Percentiles rank a stretch among this genome's conserved stretches.
Evolutionary conservation across 768 basidiomycete species (phyloP).

Genomic region (Dendrothele bispora): DNA sequence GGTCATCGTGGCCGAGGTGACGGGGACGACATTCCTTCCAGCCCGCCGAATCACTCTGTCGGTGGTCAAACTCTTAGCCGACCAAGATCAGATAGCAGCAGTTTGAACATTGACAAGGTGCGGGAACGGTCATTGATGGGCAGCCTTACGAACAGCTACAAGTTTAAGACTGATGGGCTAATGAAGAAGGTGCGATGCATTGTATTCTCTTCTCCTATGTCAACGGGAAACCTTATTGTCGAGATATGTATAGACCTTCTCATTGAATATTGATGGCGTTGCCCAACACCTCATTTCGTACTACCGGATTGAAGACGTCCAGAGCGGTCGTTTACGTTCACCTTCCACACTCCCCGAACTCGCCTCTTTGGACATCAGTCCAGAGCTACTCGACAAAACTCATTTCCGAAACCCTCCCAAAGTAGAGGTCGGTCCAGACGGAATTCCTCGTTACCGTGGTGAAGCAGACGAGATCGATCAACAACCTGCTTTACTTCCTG

Average conservation of each 20-base stretch:
- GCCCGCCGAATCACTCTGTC: slow-evolving; percentile 35
- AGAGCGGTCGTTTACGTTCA: slow-evolving; percentile 81
- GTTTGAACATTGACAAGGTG: slow-evolving; percentile 58
- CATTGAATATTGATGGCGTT: slow-evolving; percentile 79
- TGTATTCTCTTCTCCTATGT: background rate
- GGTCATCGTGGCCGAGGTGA: slow-evolving; percentile 54
- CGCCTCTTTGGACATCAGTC: slow-evolving; percentile 80
- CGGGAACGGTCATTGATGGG: slow-evolving; percentile 85
- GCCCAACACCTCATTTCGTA: slow-evolving; percentile 94
- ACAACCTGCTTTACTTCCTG: slow-evolving; percentile 37
- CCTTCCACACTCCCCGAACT: slow-evolving; percentile 90
- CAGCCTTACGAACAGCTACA: slow-evolving; percentile 89
- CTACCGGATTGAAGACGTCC: slow-evolving; percentile 90
- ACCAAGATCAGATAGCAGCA: slow-evolving; percentile 52
- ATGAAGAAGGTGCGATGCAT: slow-evolving; percentile 86
- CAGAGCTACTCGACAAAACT: slow-evolving; percentile 85
- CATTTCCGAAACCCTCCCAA: slow-evolving; percentile 85
- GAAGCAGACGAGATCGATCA: slow-evolving; percentile 82
- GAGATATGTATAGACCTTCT: slow-evolving; percentile 70
- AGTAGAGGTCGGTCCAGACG: slow-evolving; percentile 84
- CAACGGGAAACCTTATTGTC: slow-evolving; percentile 1
- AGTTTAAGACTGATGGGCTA: slow-evolving; percentile 90
- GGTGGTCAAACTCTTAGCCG: too few species aligned
- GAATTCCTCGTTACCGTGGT: slow-evolving; percentile 77
- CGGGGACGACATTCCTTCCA: slow-evolving; percentile 15